Evolutionary conservation across 192 early-diverging fungal genomes (phyloP).

Genomic region (Entomortierella beljakovae): DNA sequence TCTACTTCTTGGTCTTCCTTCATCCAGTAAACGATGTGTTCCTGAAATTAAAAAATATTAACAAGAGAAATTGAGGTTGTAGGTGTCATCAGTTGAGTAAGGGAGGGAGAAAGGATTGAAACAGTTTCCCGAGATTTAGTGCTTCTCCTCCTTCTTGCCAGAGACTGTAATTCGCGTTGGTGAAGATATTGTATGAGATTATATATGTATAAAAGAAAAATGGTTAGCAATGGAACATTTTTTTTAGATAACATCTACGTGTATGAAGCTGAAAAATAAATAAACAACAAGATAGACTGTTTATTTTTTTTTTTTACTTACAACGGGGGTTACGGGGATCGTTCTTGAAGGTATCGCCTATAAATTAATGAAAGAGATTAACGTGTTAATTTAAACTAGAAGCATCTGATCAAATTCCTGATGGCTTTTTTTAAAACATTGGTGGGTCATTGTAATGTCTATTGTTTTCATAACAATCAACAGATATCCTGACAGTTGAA

Average conservation of each 20-base stretch:
- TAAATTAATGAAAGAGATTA: neutral
- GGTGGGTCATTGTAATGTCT: too few species aligned
- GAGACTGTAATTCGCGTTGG: slow-evolving; percentile 30
- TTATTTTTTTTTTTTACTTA: slow-evolving; percentile 31
- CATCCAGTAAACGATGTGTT: too few species aligned
- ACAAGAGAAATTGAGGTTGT: neutral
- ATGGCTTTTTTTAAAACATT: too few species aligned
- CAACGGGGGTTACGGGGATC: slow-evolving; percentile 68
- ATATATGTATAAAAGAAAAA: neutral
- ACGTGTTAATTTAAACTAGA: neutral
- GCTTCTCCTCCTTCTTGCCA: slow-evolving; percentile 55
- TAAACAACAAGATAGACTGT: neutral
- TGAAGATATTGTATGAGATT: neutral
- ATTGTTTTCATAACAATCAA: too few species aligned
- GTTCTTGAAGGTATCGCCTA: slow-evolving; percentile 65
- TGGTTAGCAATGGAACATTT: too few species aligned
- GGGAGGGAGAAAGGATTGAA: neutral
- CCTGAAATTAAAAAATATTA: too few species aligned
- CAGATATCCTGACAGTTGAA: too few species aligned
- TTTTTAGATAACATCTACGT: too few species aligned
- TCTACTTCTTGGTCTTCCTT: too few species aligned
- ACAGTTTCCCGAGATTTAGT: slow-evolving; percentile 27
- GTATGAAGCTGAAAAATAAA: neutral
- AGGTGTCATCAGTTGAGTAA: neutral
- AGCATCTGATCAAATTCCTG: too few species aligned